A percentile compares a stretch with the other conserved stretches of the same genome.
Evolutionary conservation across 768 basidiomycete species (phyloP).

Genomic region (Mrakia blollopis): DNA sequence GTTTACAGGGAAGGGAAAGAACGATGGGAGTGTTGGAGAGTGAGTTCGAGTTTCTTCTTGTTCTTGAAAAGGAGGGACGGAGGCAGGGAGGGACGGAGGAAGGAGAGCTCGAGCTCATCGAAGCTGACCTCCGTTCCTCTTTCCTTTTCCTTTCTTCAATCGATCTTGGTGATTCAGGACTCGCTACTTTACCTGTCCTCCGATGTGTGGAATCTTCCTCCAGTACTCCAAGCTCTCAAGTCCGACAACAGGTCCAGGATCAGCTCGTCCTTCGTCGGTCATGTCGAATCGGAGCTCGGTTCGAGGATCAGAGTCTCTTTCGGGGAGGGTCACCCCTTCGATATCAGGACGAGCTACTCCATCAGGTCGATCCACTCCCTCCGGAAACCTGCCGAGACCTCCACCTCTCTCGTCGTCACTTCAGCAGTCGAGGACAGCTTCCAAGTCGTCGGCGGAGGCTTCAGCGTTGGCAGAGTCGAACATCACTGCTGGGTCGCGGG

Average conservation of each 20-base stretch:
- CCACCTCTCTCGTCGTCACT: slow-evolving; percentile 5
- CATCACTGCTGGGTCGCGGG: slow-evolving; percentile 77
- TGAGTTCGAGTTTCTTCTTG: slow-evolving; percentile 49
- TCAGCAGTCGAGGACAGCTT: slow-evolving; percentile 12
- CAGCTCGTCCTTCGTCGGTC: slow-evolving; percentile 69
- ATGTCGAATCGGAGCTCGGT: slow-evolving; percentile 57
- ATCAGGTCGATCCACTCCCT: slow-evolving; percentile 43
- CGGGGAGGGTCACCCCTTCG: slow-evolving; percentile 33
- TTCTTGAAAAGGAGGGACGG: background rate
- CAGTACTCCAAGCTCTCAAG: slow-evolving; percentile 72
- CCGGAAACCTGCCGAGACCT: slow-evolving; percentile 32
- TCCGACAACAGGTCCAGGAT: slow-evolving; percentile 58
- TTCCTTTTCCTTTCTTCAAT: background rate
- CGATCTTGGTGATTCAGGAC: background rate
- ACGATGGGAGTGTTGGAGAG: slow-evolving; percentile 85
- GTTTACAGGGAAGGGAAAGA: slow-evolving; percentile 88
- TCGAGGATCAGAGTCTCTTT: slow-evolving; percentile 46
- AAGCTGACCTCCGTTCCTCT: background rate
- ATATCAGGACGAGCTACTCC: slow-evolving; percentile 33
- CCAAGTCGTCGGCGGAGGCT: slow-evolving; percentile 32
- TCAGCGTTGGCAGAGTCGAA: slow-evolving; percentile 38
- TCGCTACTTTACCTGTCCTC: slow-evolving; percentile 76
- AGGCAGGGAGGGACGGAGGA: background rate
- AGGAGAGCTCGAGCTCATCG: background rate
- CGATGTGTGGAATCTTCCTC: slow-evolving; percentile 86